phyloP scores from a whole-genome alignment of 805 yeast genomes.

The Candida railenensis region DNA sequence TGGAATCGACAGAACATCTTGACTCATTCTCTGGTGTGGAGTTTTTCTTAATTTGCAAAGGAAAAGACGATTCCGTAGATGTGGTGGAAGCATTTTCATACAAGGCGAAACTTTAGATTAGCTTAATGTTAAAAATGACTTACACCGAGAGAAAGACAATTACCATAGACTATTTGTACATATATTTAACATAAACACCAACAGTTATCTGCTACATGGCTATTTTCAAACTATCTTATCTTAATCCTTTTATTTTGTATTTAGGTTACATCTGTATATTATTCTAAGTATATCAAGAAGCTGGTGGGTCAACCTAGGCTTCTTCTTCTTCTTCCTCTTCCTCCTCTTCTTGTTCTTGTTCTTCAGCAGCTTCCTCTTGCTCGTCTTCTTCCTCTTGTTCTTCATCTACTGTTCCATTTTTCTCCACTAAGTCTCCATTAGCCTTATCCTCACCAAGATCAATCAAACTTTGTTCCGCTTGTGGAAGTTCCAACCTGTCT shows the following conservation, averaged over 20 bases:
- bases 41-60: constrained; percentile 27
- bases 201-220: too few species aligned
- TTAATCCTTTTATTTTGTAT: neutral
- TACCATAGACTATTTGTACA: too few species aligned
- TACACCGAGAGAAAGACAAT: too few species aligned
- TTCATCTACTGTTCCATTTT: constrained; percentile 6
- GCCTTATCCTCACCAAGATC: constrained; percentile 14
- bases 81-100: neutral
- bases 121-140: neutral
- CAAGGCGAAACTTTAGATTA: neutral
- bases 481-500: constrained; percentile 52
- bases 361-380: constrained; percentile 39
- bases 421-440: neutral
- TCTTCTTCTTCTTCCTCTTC: constrained; percentile 11
- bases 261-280: neutral
- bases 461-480: constrained; percentile 12
- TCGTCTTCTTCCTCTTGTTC: constrained; percentile 6
- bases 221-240: too few species aligned
- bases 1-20: constrained; percentile 17
- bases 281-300: neutral
- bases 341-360: constrained; percentile 19
- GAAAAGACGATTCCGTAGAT: constrained; percentile 16
- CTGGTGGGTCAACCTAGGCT: constrained; percentile 5
- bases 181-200: too few species aligned
- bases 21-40: constrained; percentile 14